A percentile compares a stretch with the other conserved stretches of the same genome.
Evolutionary conservation across 2,329 filamentous ascomycete genomes (phyloP).

Genomic region (Aspergillus neoniger): DNA sequence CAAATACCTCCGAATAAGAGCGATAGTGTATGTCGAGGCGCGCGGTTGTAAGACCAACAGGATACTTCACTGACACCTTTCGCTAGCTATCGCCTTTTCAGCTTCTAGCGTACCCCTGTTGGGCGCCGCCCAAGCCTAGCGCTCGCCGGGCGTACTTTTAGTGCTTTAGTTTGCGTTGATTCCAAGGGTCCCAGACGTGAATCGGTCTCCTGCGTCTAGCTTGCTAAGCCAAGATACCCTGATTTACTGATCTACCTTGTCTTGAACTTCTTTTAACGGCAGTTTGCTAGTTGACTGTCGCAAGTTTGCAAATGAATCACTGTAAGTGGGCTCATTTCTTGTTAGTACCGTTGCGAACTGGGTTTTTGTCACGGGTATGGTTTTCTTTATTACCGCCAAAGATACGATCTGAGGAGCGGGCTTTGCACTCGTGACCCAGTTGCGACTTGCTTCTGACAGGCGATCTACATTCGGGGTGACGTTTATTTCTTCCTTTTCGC

Average conservation of each 20-base stretch:
- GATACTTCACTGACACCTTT: conserved; percentile 8
- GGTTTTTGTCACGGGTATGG: no score
- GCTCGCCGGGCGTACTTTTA: conserved; percentile 23
- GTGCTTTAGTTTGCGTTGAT: conserved; percentile 26
- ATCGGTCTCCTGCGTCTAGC: conserved; percentile 17
- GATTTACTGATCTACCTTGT: not conserved
- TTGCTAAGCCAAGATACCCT: conserved; percentile 1
- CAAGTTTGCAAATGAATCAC: conserved; percentile 26
- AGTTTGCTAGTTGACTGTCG: not conserved
- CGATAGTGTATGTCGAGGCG: conserved; percentile 12
- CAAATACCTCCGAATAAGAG: conserved; percentile 6
- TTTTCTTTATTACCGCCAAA: not conserved
- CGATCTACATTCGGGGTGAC: conserved; percentile 25
- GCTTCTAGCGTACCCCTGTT: conserved; percentile 21
- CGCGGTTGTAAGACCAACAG: conserved; percentile 16
- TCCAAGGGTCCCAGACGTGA: conserved; percentile 22
- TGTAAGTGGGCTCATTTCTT: conserved; percentile 23
- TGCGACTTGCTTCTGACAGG: conserved; percentile 16
- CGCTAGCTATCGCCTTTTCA: conserved; percentile 14
- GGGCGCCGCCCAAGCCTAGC: conserved; percentile 16
- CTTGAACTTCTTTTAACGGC: not conserved
- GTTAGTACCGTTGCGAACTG: conserved; percentile 11
- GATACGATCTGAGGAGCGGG: not conserved
- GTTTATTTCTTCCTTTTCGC: conserved; percentile 16
- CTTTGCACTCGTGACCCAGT: conserved; percentile 12